Evolutionary conservation across 139 green algal genomes (phyloP).

Genomic region (Chlorella sp.): DNA sequence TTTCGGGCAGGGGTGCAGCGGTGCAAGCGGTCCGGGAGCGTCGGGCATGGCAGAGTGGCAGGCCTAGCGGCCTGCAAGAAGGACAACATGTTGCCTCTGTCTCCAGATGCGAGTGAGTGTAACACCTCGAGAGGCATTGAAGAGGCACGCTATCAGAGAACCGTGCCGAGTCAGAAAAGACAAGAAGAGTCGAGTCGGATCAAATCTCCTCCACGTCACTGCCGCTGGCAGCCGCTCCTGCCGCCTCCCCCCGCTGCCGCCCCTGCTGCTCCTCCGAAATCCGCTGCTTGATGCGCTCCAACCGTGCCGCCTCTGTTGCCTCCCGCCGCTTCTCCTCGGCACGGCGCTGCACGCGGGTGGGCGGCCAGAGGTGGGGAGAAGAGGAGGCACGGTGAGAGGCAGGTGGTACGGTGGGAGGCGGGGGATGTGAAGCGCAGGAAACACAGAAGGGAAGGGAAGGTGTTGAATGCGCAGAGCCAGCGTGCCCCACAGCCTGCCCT

Average conservation of each 20-base stretch:
- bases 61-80: not conserved
- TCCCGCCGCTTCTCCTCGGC: conserved; percentile 30
- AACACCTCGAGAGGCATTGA: too few relatives aligned
- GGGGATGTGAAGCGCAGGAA: not conserved
- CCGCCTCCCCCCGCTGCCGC: not conserved
- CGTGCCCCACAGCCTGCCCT: not conserved
- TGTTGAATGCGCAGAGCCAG: not conserved
- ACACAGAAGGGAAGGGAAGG: not conserved
- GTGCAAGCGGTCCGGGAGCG: too few relatives aligned
- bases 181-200: too few relatives aligned
- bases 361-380: not conserved
- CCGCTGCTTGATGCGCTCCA: conserved; percentile 30
- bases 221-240: not conserved
- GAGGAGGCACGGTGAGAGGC: too few relatives aligned
- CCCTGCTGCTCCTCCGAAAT: conserved; percentile 6
- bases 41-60: too few relatives aligned
- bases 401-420: too few relatives aligned
- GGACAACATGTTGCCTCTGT: too few relatives aligned
- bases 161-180: too few relatives aligned
- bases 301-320: conserved; percentile 18
- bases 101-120: too few relatives aligned
- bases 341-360: conserved; percentile 10
- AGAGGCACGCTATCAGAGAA: too few relatives aligned
- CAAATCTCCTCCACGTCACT: conserved; percentile 13
- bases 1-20: too few relatives aligned